These are phyloP conservation scores for Dissoconium aciculare DNA, from an alignment of 2,329 filamentous ascomycete genomes.

Conservation along the genomic window DNA sequence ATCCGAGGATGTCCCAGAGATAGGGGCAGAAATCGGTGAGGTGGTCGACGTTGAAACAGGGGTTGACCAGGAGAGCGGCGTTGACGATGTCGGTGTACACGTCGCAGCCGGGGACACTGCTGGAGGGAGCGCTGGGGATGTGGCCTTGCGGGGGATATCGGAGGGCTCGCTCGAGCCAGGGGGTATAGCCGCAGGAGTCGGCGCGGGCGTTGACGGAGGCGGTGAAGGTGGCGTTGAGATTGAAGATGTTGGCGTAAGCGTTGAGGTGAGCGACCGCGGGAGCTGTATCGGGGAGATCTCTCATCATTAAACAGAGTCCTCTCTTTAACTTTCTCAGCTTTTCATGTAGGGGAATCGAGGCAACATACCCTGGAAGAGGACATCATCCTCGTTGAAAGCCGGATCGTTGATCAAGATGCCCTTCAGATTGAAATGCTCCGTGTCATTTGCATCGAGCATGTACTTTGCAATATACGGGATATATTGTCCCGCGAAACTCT, in stretches of 20 bases:
- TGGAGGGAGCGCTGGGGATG: slow-evolving; percentile 7
- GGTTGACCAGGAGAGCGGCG: slow-evolving; percentile 20
- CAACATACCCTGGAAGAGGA: slow-evolving; percentile 18
- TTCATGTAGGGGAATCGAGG: no score
- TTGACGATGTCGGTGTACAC: slow-evolving; percentile 20
- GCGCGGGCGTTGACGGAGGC: slow-evolving; percentile 22
- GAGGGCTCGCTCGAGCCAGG: slow-evolving; percentile 36
- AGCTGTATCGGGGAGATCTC: no score
- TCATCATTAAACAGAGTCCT: no score
- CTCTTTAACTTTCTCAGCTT: no score
- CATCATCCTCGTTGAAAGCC: slow-evolving; percentile 35
- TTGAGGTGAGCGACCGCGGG: slow-evolving; percentile 7
- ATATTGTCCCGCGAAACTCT: slow-evolving; percentile 19
- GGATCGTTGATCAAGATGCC: slow-evolving; percentile 24
- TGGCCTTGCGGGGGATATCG: slow-evolving; percentile 22
- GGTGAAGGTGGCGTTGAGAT: slow-evolving; percentile 31
- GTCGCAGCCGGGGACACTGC: slow-evolving; percentile 16
- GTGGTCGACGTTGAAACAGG: slow-evolving; percentile 24
- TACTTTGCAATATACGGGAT: slow-evolving; percentile 22
- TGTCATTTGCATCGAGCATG: slow-evolving; percentile 18
- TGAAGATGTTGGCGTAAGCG: slow-evolving; percentile 23
- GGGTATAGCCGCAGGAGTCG: slow-evolving; percentile 25
- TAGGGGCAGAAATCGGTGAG: slow-evolving; percentile 19
- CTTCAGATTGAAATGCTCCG: slow-evolving; percentile 20
- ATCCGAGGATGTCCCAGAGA: slow-evolving; percentile 14